These are phyloP conservation scores for Lactarius vividus DNA, from an alignment of 768 basidiomycete species.

Conservation along the genomic window DNA sequence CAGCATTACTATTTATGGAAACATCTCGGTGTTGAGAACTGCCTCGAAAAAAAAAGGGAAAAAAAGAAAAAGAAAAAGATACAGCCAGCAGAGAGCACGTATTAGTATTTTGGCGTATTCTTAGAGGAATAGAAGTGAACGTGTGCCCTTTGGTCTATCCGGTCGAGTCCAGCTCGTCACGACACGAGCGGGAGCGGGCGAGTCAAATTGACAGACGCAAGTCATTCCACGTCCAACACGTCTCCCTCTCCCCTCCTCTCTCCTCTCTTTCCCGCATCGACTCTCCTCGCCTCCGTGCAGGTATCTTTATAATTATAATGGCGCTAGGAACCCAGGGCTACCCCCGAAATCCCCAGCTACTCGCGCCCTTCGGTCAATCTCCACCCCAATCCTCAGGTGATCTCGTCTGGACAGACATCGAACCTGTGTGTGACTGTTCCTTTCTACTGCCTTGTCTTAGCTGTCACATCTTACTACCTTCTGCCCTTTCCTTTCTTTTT, in stretches of 20 bases:
- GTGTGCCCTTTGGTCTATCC: not conserved
- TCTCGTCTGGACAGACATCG: slow-evolving; percentile 19
- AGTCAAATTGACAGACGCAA: slow-evolving; percentile 1
- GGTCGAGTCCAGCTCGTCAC: not conserved
- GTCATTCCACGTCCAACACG: slow-evolving; percentile 2
- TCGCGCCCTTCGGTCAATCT: slow-evolving; percentile 9
- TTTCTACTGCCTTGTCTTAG: not conserved
- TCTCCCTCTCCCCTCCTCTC: not conserved
- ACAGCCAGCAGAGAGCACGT: not conserved
- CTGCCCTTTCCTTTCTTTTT: not conserved
- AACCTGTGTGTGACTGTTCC: slow-evolving; percentile 24
- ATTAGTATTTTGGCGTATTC: not conserved
- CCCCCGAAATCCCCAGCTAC: slow-evolving; percentile 15
- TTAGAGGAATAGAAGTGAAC: not conserved
- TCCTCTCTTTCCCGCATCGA: no score
- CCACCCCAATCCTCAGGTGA: slow-evolving; percentile 14
- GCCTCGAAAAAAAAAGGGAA: not conserved
- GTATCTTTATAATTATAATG: slow-evolving; percentile 2
- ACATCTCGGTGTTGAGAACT: not conserved
- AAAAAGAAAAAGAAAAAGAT: not conserved
- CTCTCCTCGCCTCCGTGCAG: not conserved
- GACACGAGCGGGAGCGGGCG: not conserved
- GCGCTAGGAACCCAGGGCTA: slow-evolving; percentile 23
- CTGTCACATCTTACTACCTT: not conserved
- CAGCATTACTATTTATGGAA: not conserved